Evolutionary conservation across 495 filamentous ascomycete species (phyloP).

Genomic region (Parachaetomium inaequale): DNA sequence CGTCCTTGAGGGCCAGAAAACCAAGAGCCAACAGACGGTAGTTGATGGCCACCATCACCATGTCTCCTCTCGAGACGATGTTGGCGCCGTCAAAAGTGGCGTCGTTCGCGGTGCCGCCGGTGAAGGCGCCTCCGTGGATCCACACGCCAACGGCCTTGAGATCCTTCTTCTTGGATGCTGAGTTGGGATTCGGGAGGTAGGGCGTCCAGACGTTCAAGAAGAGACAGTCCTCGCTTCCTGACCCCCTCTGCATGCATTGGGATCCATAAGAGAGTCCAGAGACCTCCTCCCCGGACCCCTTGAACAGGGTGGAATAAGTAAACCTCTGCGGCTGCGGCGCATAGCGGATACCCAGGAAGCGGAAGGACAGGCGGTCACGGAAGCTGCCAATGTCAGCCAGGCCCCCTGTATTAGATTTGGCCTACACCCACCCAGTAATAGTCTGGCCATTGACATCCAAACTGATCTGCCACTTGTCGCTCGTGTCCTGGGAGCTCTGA

Average conservation of each 20-base stretch:
- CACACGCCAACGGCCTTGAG: constrained; percentile 52
- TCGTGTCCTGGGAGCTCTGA: constrained; percentile 36
- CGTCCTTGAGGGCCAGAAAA: constrained; percentile 48
- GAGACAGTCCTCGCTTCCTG: constrained; percentile 47
- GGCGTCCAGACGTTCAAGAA: constrained; percentile 56
- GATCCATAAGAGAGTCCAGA: constrained; percentile 40
- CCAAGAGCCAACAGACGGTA: constrained; percentile 64
- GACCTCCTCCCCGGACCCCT: constrained; percentile 31
- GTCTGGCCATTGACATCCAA: constrained; percentile 43
- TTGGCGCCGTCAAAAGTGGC: constrained; percentile 45
- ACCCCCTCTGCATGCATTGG: constrained; percentile 41
- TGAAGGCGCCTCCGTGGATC: constrained; percentile 47
- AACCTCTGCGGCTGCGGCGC: constrained; percentile 41
- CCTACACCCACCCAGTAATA: constrained; percentile 38
- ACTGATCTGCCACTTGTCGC: constrained; percentile 41
- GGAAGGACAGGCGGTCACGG: constrained; percentile 52
- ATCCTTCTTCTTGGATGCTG: constrained; percentile 20
- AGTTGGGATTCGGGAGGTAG: constrained; percentile 42
- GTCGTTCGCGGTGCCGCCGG: constrained; percentile 40
- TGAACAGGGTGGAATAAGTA: constrained; percentile 37
- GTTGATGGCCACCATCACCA: constrained; percentile 60
- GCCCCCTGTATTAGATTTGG: not conserved
- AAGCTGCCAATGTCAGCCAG: constrained; percentile 28
- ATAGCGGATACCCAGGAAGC: constrained; percentile 45
- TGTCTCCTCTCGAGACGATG: constrained; percentile 50